Conservation (phyloP, 2,329 filamentous ascomycete genomes). For the Fusarium kyushuense region DNA sequence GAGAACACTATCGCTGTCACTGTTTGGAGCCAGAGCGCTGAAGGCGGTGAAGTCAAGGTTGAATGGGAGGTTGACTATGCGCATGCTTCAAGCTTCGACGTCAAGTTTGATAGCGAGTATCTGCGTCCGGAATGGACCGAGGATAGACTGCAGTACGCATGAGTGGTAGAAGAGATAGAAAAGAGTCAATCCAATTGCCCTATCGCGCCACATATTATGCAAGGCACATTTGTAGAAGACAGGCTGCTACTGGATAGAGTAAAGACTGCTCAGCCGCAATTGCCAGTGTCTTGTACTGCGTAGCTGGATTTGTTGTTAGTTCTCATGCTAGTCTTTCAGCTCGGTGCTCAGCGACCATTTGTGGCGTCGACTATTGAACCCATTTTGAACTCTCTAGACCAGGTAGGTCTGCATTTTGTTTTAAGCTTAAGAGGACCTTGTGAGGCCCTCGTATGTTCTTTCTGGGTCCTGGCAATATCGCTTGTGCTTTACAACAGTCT, state of each 20-base stretch:
- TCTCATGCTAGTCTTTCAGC: background rate
- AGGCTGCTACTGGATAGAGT: no score
- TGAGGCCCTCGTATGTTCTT: background rate
- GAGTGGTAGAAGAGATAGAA: background rate
- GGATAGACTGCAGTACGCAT: constrained; percentile 53
- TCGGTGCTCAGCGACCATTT: background rate
- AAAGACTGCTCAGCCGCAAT: constrained; percentile 18
- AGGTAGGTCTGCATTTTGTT: no score
- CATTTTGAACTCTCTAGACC: background rate
- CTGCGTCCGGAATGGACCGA: constrained; percentile 65
- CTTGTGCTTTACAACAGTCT: background rate
- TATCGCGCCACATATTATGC: background rate
- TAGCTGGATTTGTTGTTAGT: background rate
- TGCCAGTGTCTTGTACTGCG: background rate
- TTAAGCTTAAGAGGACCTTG: constrained; percentile 8
- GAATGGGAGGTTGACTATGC: constrained; percentile 67
- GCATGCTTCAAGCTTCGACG: constrained; percentile 64
- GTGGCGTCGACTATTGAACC: background rate
- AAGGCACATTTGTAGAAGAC: background rate
- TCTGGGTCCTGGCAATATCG: background rate
- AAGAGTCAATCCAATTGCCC: background rate
- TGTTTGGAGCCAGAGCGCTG: constrained; percentile 69
- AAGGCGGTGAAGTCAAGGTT: constrained; percentile 62
- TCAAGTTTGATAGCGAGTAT: constrained; percentile 60
- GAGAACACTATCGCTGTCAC: constrained; percentile 69